phyloP scores from a whole-genome alignment of 2,329 filamentous ascomycete genomes.

The Aureobasidium mangrovei region DNA sequence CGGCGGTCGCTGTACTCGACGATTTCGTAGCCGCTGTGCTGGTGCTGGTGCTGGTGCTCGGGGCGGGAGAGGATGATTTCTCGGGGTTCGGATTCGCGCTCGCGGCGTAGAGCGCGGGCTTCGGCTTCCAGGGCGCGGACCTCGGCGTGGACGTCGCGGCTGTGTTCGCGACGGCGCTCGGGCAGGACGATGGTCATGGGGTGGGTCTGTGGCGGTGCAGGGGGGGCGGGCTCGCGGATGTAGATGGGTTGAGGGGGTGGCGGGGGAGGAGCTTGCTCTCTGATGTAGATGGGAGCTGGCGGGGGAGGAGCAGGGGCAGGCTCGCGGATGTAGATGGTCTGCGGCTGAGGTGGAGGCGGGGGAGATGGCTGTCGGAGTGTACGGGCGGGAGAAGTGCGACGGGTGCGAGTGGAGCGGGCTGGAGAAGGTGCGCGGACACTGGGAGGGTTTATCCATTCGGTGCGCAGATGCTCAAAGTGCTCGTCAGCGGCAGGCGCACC shows the following conservation, averaged over 20 bases:
- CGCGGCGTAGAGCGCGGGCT: slow-evolving; percentile 47
- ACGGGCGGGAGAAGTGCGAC: slow-evolving; percentile 18
- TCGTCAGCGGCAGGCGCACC: slow-evolving; percentile 20
- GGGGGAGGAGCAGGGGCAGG: slow-evolving; percentile 15
- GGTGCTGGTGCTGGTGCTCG: slow-evolving; percentile 30
- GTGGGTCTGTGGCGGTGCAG: slow-evolving; percentile 14
- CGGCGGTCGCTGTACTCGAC: slow-evolving; percentile 45
- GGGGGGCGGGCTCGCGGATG: slow-evolving; percentile 21
- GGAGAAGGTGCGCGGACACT: slow-evolving; percentile 21
- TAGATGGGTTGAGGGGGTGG: slow-evolving; percentile 17
- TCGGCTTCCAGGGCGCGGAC: slow-evolving; percentile 64
- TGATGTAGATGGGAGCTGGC: slow-evolving; percentile 20
- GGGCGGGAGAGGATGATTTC: too few species aligned
- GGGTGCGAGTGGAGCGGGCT: slow-evolving; percentile 22
- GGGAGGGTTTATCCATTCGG: slow-evolving; percentile 33
- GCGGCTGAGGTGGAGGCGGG: slow-evolving; percentile 10
- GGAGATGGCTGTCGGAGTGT: slow-evolving; percentile 18
- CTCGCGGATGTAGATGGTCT: slow-evolving; percentile 18
- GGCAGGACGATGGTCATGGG: slow-evolving; percentile 37
- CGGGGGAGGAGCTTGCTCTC: slow-evolving; percentile 19
- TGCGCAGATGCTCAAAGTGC: slow-evolving; percentile 27
- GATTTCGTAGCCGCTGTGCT: slow-evolving; percentile 33
- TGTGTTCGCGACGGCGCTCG: slow-evolving; percentile 37
- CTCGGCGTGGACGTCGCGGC: slow-evolving; percentile 62
- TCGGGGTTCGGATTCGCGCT: too few species aligned